phyloP scores from a whole-genome alignment of 2,329 filamentous ascomycete genomes.

The Trichothecium sympodiale region DNA sequence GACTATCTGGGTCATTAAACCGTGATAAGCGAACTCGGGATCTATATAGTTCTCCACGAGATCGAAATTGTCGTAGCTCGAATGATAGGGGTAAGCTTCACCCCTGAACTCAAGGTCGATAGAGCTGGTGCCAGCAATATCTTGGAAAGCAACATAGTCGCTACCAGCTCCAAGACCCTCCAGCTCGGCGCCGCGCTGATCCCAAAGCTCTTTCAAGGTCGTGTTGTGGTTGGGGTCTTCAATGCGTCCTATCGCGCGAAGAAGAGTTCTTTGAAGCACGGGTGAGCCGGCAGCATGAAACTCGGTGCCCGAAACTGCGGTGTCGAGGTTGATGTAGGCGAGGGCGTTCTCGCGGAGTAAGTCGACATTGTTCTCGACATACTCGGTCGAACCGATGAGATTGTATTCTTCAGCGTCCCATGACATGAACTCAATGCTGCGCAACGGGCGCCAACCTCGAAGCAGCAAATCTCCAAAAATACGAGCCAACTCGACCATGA shows the following conservation, averaged over 20 bases:
- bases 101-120: constrained; percentile 74
- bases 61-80: constrained; percentile 81
- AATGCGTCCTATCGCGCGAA: constrained; percentile 64
- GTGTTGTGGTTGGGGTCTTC: constrained; percentile 60
- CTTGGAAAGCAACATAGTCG: constrained; percentile 84
- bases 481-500: constrained; percentile 80
- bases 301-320: constrained; percentile 62
- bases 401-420: constrained; percentile 97
- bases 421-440: constrained; percentile 93
- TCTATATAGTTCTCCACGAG: constrained; percentile 77
- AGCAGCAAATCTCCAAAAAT: constrained; percentile 70
- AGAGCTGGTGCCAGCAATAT: constrained; percentile 79
- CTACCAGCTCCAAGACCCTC: constrained; percentile 62
- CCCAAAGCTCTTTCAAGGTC: constrained; percentile 67
- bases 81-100: constrained; percentile 58
- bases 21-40: constrained; percentile 73
- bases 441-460: constrained; percentile 78
- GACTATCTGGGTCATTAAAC: constrained; percentile 66
- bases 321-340: constrained; percentile 87
- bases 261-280: constrained; percentile 60
- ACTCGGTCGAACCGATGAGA: constrained; percentile 86
- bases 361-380: constrained; percentile 76
- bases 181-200: constrained; percentile 48
- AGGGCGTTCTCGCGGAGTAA: constrained; percentile 61
- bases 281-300: constrained; percentile 77